Conservation (phyloP, 768 basidiomycete species). For the Dentipellis sp. region DNA sequence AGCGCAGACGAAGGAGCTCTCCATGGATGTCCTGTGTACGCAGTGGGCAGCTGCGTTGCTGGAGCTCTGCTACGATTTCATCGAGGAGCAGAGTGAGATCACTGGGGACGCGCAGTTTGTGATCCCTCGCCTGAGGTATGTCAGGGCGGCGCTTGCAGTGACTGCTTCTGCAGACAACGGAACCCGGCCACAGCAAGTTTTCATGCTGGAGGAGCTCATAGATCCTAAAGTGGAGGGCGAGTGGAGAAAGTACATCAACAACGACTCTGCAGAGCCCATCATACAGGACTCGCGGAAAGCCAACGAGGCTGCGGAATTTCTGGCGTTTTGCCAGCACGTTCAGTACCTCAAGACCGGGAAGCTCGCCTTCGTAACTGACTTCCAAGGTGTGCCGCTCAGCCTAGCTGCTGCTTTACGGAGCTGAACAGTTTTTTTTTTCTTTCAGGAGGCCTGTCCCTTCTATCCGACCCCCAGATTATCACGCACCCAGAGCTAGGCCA, state of each 20-base stretch:
- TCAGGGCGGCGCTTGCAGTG: no score
- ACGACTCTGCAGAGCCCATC: slow-evolving; percentile 9
- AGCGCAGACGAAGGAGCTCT: no score
- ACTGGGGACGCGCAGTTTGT: no score
- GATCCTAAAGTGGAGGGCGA: slow-evolving; percentile 1
- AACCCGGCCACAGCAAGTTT: no score
- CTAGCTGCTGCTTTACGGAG: not conserved
- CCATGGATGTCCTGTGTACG: no score
- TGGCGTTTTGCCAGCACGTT: slow-evolving; percentile 17
- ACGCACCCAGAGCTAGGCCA: no score
- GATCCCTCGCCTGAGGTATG: no score
- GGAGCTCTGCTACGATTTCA: no score
- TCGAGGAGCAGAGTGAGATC: no score
- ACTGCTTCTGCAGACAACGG: no score
- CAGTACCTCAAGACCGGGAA: slow-evolving; percentile 17
- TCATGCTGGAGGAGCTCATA: slow-evolving; percentile 2
- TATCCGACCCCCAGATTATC: slow-evolving; percentile 1
- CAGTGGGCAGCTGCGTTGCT: no score
- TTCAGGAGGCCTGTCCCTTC: slow-evolving; percentile 12
- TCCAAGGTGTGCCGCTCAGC: slow-evolving; percentile 17
- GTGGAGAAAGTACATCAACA: slow-evolving; percentile 21
- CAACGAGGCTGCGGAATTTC: slow-evolving; percentile 13
- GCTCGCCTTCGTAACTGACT: slow-evolving; percentile 19
- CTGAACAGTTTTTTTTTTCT: no score
- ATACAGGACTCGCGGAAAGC: not conserved